Conservation (phyloP, 257 asterid species). For the Mentha longifolia region DNA sequence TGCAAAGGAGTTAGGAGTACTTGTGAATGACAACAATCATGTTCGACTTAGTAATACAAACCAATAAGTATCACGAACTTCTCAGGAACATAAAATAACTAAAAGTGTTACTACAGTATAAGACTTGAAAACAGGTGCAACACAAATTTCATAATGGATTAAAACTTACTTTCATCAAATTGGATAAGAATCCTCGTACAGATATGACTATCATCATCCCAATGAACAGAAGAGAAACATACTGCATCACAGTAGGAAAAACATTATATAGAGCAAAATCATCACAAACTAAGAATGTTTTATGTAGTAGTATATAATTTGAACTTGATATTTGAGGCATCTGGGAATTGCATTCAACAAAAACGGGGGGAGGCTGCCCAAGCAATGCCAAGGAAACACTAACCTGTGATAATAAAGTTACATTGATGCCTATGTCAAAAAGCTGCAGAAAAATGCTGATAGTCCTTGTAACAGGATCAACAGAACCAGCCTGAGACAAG, state of each 20-base stretch:
- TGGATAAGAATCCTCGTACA: conserved; percentile 86
- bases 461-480: conserved; percentile 92
- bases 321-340: conserved; percentile 7
- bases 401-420: conserved; percentile 92
- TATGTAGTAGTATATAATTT: neutral
- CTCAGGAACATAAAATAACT: neutral
- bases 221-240: conserved; percentile 85
- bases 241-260: conserved; percentile 54
- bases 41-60: conserved; percentile 1
- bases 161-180: conserved; percentile 83
- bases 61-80: neutral
- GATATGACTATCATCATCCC: conserved; percentile 93
- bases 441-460: conserved; percentile 93
- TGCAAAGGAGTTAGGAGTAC: too few species aligned
- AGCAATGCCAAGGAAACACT: conserved; percentile 33
- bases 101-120: neutral
- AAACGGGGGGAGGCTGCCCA: conserved; percentile 27
- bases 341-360: conserved; percentile 23
- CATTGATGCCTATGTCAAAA: conserved; percentile 93
- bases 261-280: conserved; percentile 26
- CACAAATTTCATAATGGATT: conserved; percentile 10
- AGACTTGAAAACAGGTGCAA: conserved; percentile 17
- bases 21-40: neutral
- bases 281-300: conserved; percentile 2
- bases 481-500: conserved; percentile 83